Evolutionary conservation across 306 rosid genomes (phyloP).

Genomic region (Castanopsis chinensis): DNA sequence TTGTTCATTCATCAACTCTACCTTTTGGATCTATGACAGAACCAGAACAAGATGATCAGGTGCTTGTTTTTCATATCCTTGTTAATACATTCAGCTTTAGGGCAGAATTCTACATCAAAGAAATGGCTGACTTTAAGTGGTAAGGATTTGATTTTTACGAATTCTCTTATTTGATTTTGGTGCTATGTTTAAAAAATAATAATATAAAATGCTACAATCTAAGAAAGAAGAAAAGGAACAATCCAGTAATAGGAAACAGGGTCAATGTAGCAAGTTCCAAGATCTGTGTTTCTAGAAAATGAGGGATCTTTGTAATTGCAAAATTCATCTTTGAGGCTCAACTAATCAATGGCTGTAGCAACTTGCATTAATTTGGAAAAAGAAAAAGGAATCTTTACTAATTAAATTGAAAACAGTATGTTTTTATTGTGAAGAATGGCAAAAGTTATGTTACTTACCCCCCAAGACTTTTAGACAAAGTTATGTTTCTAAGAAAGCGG

Average conservation of each 20-base stretch:
- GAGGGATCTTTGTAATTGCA: not conserved
- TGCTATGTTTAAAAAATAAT: not conserved
- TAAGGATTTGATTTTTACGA: conserved; percentile 9
- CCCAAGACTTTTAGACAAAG: too few relatives aligned
- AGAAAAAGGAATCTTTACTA: too few relatives aligned
- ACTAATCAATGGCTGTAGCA: too few relatives aligned
- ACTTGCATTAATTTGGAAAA: too few relatives aligned
- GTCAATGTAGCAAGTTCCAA: not conserved
- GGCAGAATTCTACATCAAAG: conserved; percentile 25
- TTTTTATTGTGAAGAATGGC: too few relatives aligned
- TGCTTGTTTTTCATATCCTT: conserved; percentile 44
- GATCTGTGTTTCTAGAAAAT: not conserved
- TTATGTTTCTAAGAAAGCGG: too few relatives aligned
- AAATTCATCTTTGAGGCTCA: too few relatives aligned
- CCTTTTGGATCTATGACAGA: conserved; percentile 34
- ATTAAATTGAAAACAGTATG: too few relatives aligned
- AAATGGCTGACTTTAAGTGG: conserved; percentile 86
- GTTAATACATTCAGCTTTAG: conserved; percentile 47
- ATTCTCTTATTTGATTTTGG: not conserved
- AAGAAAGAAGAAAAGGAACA: not conserved
- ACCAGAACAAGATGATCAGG: conserved; percentile 50
- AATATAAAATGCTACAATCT: not conserved
- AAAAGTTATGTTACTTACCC: too few relatives aligned
- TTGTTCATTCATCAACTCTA: conserved; percentile 6
- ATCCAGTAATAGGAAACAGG: not conserved